These are phyloP conservation scores for Coniella lustricola DNA, from an alignment of 2,329 filamentous ascomycete species.

Conservation along the genomic window DNA sequence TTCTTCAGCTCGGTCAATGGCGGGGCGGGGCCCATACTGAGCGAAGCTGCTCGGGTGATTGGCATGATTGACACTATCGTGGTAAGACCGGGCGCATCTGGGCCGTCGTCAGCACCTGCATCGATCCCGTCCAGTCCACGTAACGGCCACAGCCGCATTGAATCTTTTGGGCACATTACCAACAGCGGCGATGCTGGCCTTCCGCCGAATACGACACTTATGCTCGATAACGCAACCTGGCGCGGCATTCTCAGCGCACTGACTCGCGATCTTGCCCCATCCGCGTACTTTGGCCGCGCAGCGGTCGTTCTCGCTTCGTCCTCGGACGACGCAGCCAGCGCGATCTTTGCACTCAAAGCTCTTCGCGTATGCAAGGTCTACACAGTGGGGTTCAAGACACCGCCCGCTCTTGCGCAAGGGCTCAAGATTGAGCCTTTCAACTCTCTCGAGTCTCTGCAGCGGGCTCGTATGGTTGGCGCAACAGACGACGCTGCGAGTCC, in stretches of 20 bases:
- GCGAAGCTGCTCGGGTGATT: slow-evolving; percentile 70
- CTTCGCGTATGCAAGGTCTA: slow-evolving; percentile 73
- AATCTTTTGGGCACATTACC: slow-evolving; percentile 9
- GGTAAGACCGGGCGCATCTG: slow-evolving; percentile 44
- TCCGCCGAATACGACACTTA: slow-evolving; percentile 46
- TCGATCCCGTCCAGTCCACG: slow-evolving; percentile 43
- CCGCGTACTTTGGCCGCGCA: slow-evolving; percentile 68
- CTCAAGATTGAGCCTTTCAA: slow-evolving; percentile 75
- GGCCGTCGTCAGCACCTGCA: slow-evolving; percentile 34
- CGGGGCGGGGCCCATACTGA: slow-evolving; percentile 51
- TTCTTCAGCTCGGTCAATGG: slow-evolving; percentile 46
- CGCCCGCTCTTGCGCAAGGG: slow-evolving; percentile 53
- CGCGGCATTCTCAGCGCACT: slow-evolving; percentile 77
- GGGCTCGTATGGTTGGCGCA: slow-evolving; percentile 39
- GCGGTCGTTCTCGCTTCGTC: slow-evolving; percentile 69
- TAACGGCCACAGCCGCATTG: slow-evolving; percentile 14
- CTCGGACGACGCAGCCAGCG: slow-evolving; percentile 68
- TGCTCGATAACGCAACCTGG: slow-evolving; percentile 80
- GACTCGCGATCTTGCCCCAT: slow-evolving; percentile 74
- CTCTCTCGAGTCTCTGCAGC: slow-evolving; percentile 57
- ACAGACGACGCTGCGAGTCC: slow-evolving; percentile 49
- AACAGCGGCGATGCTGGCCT: slow-evolving; percentile 27
- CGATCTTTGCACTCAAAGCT: slow-evolving; percentile 71
- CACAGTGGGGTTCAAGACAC: slow-evolving; percentile 71
- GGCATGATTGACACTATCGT: slow-evolving; percentile 79